Conservation (phyloP, 768 basidiomycete genomes). For the Suillus sp. region DNA sequence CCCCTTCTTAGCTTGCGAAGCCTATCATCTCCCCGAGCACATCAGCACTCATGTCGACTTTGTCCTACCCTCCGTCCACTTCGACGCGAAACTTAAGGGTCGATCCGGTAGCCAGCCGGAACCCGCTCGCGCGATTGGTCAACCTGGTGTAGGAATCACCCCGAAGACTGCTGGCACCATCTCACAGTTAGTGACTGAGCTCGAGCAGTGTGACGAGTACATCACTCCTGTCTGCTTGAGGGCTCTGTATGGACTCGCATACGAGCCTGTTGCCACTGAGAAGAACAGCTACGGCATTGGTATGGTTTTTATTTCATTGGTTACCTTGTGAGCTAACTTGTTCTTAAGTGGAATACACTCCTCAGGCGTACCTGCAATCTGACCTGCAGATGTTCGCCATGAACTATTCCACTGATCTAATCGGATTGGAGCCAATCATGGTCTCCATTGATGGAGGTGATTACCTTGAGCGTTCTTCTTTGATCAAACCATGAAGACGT, state of each 20-base stretch:
- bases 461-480: background rate
- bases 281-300: slow-evolving; percentile 39
- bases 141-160: slow-evolving; percentile 18
- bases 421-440: slow-evolving; percentile 30
- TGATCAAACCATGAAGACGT: slow-evolving; percentile 11
- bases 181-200: slow-evolving; percentile 16
- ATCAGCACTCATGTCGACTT: slow-evolving; percentile 36
- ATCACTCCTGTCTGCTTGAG: slow-evolving; percentile 36
- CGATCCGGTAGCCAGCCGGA: slow-evolving; percentile 16
- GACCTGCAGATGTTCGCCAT: slow-evolving; percentile 39
- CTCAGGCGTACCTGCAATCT: slow-evolving; percentile 30
- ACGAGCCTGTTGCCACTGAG: slow-evolving; percentile 25
- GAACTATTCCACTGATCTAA: slow-evolving; percentile 25
- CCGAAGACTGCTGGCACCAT: slow-evolving; percentile 22
- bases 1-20: slow-evolving; percentile 30
- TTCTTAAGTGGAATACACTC: slow-evolving; percentile 38
- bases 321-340: background rate
- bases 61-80: slow-evolving; percentile 36
- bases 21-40: slow-evolving; percentile 36
- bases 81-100: slow-evolving; percentile 28
- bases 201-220: slow-evolving; percentile 26
- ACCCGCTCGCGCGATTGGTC: slow-evolving; percentile 19
- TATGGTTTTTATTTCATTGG: slow-evolving; percentile 13
- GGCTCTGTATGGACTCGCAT: slow-evolving; percentile 26
- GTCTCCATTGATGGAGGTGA: slow-evolving; percentile 41